Conservation (phyloP, 306 rosid species). For the Lithocarpus polystachyus region DNA sequence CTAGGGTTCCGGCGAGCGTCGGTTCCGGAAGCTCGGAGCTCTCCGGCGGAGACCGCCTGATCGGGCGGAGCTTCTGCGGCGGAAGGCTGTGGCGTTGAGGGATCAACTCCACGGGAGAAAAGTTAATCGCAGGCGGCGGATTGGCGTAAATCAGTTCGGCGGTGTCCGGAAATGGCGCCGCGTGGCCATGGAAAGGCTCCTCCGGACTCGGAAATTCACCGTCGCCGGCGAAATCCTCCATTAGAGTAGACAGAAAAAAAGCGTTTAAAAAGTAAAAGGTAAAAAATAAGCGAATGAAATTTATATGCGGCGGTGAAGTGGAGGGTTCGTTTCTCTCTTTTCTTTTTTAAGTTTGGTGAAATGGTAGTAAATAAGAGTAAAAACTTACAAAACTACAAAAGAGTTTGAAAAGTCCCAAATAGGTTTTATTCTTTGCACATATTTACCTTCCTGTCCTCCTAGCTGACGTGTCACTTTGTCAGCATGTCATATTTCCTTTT, state of each 20-base stretch:
- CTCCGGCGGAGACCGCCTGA: slow-evolving; percentile 38
- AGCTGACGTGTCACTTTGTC: too few species aligned
- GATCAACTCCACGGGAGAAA: slow-evolving; percentile 9
- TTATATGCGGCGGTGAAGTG: too few species aligned
- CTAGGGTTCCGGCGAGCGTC: background rate
- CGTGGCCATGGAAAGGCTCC: slow-evolving; percentile 42
- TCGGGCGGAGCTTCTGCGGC: slow-evolving; percentile 84
- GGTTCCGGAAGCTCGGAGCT: slow-evolving; percentile 17
- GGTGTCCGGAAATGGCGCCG: slow-evolving; percentile 69
- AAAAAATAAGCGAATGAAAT: slow-evolving; percentile 6
- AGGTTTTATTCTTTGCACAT: too few species aligned
- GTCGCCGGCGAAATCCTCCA: slow-evolving; percentile 48
- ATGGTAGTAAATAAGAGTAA: too few species aligned
- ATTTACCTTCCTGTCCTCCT: too few species aligned
- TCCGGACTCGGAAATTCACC: slow-evolving; percentile 18
- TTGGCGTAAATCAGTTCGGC: slow-evolving; percentile 50
- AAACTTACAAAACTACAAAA: too few species aligned
- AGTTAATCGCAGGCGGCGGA: slow-evolving; percentile 22
- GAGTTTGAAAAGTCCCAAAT: too few species aligned
- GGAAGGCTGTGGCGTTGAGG: slow-evolving; percentile 28
- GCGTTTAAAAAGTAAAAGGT: slow-evolving; percentile 43
- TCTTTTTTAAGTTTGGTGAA: too few species aligned
- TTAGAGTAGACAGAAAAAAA: slow-evolving; percentile 15
- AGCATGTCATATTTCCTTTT: too few species aligned
- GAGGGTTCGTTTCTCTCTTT: too few species aligned